Conservation (phyloP, 2,329 filamentous ascomycete genomes). For the Phaeophleospora eucalypticola region DNA sequence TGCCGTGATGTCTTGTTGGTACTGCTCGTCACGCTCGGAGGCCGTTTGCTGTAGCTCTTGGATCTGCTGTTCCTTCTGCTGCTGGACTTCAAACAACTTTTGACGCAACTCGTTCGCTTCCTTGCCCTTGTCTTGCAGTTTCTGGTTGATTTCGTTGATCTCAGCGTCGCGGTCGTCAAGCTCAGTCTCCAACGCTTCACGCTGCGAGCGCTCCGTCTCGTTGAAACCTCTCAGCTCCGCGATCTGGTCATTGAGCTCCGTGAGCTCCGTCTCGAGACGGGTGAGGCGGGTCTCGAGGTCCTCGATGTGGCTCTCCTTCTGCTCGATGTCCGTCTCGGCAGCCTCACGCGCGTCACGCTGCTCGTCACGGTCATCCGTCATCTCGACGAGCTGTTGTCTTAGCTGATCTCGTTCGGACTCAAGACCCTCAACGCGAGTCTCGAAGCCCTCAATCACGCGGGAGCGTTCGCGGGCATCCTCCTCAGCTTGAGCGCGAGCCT, state of each 20-base stretch:
- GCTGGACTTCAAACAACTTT: constrained; percentile 46
- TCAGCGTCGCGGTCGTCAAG: constrained; percentile 41
- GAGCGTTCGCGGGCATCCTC: constrained; percentile 37
- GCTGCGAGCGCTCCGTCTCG: constrained; percentile 41
- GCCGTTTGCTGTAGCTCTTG: constrained; percentile 35
- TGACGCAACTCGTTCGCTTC: constrained; percentile 47
- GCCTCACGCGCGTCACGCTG: constrained; percentile 32
- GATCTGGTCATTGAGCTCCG: constrained; percentile 32
- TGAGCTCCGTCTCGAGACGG: constrained; percentile 30
- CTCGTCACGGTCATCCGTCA: constrained; percentile 33
- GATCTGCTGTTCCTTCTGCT: constrained; percentile 38
- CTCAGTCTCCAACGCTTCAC: constrained; percentile 41
- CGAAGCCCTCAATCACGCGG: constrained; percentile 37
- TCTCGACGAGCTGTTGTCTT: constrained; percentile 29
- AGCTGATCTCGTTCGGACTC: constrained; percentile 36
- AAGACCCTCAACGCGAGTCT: constrained; percentile 35
- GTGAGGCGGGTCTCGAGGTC: constrained; percentile 37
- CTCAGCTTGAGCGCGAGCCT: constrained; percentile 37
- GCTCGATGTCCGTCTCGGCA: constrained; percentile 37
- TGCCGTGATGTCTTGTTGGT: constrained; percentile 35
- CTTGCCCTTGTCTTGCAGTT: constrained; percentile 39
- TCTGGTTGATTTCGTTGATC: constrained; percentile 39
- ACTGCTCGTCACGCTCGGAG: constrained; percentile 38
- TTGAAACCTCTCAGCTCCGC: constrained; percentile 36
- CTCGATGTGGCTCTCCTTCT: constrained; percentile 35